These are phyloP conservation scores for Venturia nashicola DNA, from an alignment of 2,329 filamentous ascomycete species.

Conservation along the genomic window DNA sequence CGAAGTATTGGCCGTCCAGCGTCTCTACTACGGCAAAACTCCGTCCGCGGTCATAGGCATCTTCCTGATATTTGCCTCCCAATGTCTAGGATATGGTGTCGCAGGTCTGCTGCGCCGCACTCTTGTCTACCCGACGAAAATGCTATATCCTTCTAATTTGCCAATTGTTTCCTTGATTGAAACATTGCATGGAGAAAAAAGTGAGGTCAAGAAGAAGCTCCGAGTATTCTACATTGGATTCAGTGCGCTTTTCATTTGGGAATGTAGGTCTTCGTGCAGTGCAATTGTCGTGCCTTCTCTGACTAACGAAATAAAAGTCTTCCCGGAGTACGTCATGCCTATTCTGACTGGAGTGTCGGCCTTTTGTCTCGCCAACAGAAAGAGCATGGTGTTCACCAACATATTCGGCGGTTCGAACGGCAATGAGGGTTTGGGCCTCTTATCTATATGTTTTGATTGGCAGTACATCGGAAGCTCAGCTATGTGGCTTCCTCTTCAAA, in stretches of 20 bases:
- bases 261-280: neutral
- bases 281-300: neutral
- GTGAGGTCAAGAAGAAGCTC: conserved; percentile 12
- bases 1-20: conserved; percentile 10
- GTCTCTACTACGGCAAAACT: conserved; percentile 11
- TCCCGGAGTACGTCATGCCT: conserved; percentile 1
- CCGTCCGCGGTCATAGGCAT: conserved; percentile 2
- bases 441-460: conserved; percentile 11
- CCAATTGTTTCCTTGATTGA: conserved; percentile 11
- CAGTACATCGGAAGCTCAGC: conserved; percentile 8
- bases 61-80: conserved; percentile 11
- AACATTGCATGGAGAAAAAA: conserved; percentile 10
- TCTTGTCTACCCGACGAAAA: conserved; percentile 13
- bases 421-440: conserved; percentile 11
- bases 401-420: conserved; percentile 11
- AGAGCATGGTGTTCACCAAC: conserved; percentile 11
- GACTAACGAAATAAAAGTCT: neutral
- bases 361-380: conserved; percentile 12
- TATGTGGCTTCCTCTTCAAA: conserved; percentile 9
- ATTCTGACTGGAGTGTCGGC: conserved; percentile 8
- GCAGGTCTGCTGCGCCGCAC: conserved; percentile 11
- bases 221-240: conserved; percentile 21
- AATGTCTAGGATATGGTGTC: conserved; percentile 13
- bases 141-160: conserved; percentile 12
- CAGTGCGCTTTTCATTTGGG: conserved; percentile 10